Evolutionary conservation across 78 protist genomes (phyloP), one percentile per base, ranked within the genome.

Genomic region (Pigoraptor vietnamica): DNA sequence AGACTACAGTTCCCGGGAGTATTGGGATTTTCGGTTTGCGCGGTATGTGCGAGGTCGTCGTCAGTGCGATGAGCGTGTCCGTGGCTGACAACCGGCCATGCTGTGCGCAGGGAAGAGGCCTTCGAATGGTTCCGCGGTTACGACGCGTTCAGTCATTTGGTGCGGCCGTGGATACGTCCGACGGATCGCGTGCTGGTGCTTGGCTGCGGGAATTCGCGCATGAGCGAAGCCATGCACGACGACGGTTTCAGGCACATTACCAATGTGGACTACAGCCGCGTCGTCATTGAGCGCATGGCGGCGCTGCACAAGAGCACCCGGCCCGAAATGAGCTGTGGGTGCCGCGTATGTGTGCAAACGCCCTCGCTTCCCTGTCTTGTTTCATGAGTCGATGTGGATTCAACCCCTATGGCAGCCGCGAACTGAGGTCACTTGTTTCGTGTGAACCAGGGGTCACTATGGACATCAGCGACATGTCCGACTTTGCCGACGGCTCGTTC

Each of bases 211-310:
- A 83, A 83, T 37, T 79, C 84, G 23, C 55, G 24, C 24, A 9
- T 89, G 39, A 33, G 67, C 33, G 56, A 37, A 10, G 24, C 1
- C 39, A 25, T 89, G 82, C 36, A 89, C 39, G 14, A 90, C 0
- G 91, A 90, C 33, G 91, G 91, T 2, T 39, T 29, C 1, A 23
- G 19, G 83, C 38, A 90, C 91, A 48, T 90, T 23, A 48, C 91
- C 40, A 90, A 90, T 29, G 24, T 90, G 2, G 91, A 90, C 86
- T 90, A 23, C 32, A 25, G 37, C 21, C 36, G 29, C 25, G 83
- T 90, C 1, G 91, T 90, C 24, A 90, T 90, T 48, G 91, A 10
- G 14, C 40, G 37, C 36, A 90, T 90, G 91, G 23, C 35, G 24
- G 84, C 1, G 24, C 81, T 23, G 21, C 29, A 48, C 84, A 48